Evolutionary conservation across 2,329 filamentous ascomycete genomes (phyloP).

Genomic region (Colletotrichum tropicicola): DNA sequence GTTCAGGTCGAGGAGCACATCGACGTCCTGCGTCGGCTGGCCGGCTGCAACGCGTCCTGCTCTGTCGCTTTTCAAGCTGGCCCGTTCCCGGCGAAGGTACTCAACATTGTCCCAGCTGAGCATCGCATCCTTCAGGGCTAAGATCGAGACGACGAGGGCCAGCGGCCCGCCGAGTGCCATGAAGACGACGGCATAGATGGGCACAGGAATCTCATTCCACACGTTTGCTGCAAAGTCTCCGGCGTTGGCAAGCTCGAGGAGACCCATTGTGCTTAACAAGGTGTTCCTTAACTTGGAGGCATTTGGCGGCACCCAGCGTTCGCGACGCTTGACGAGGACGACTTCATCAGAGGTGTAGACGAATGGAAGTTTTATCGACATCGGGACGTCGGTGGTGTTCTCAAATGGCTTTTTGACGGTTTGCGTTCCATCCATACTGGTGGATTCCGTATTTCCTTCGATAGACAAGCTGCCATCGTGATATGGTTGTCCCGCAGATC

Average conservation of each 20-base stretch:
- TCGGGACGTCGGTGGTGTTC: not conserved
- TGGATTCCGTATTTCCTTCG: no score
- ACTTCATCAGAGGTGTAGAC: not conserved
- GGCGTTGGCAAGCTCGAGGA: constrained; percentile 64
- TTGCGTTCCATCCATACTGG: not conserved
- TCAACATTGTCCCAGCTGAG: constrained; percentile 55
- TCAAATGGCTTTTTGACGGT: not conserved
- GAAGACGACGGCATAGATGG: constrained; percentile 54
- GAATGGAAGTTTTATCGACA: not conserved
- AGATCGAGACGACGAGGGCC: constrained; percentile 53
- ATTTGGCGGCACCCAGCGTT: not conserved
- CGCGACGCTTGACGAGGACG: not conserved
- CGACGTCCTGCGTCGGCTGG: constrained; percentile 35
- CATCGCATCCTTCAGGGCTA: constrained; percentile 53
- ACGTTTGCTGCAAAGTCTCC: constrained; percentile 67
- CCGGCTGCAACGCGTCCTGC: constrained; percentile 4
- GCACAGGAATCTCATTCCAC: constrained; percentile 62
- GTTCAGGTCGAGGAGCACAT: constrained; percentile 53
- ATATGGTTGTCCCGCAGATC: no score
- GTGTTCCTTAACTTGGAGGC: not conserved
- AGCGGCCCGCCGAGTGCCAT: constrained; percentile 62
- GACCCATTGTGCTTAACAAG: constrained; percentile 45
- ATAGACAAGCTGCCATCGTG: no score
- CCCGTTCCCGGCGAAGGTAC: constrained; percentile 52
- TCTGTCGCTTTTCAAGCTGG: constrained; percentile 37